Percentiles rank a stretch among this genome's conserved stretches.
phyloP scores from a whole-genome alignment of 495 filamentous ascomycete species.

The Immersiella caudata region DNA sequence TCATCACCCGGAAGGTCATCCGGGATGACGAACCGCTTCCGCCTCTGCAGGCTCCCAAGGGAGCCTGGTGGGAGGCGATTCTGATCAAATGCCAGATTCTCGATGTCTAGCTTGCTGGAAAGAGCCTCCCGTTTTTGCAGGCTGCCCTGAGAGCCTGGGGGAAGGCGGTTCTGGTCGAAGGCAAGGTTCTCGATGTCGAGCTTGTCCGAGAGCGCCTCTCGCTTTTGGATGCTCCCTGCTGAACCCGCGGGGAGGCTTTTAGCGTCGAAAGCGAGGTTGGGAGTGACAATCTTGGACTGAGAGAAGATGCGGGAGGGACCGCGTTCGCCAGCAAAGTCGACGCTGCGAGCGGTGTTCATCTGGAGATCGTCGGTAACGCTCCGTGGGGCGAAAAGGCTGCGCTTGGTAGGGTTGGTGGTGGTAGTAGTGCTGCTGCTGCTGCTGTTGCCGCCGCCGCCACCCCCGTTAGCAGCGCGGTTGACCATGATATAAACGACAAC shows the following conservation, averaged over 20 bases:
- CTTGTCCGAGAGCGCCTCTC: slow-evolving; percentile 1
- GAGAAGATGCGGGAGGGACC: slow-evolving; percentile 28
- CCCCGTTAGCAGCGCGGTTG: slow-evolving; percentile 29
- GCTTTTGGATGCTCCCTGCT: not conserved
- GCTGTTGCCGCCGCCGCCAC: too few species aligned
- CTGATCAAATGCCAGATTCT: not conserved
- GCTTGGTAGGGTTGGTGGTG: slow-evolving; percentile 20
- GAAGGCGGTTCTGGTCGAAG: slow-evolving; percentile 1
- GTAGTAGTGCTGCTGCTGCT: not conserved
- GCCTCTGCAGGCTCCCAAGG: slow-evolving; percentile 1
- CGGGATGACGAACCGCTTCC: slow-evolving; percentile 8
- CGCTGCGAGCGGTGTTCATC: slow-evolving; percentile 35
- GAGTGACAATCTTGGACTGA: slow-evolving; percentile 30
- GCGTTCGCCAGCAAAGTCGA: slow-evolving; percentile 31
- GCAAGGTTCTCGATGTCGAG: not conserved
- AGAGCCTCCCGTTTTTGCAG: not conserved
- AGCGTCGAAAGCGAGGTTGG: slow-evolving; percentile 20
- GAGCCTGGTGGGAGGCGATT: not conserved
- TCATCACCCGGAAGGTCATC: slow-evolving; percentile 6
- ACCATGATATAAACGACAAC: slow-evolving; percentile 52
- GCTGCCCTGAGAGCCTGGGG: not conserved
- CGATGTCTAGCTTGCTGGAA: not conserved
- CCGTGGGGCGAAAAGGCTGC: slow-evolving; percentile 34
- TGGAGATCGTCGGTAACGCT: slow-evolving; percentile 33
- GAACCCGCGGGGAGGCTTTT: not conserved